A percentile compares a stretch with the other conserved stretches of the same genome.
Evolutionary conservation across 805 yeast species (phyloP).

Genomic region (Yarrowia sp.): DNA sequence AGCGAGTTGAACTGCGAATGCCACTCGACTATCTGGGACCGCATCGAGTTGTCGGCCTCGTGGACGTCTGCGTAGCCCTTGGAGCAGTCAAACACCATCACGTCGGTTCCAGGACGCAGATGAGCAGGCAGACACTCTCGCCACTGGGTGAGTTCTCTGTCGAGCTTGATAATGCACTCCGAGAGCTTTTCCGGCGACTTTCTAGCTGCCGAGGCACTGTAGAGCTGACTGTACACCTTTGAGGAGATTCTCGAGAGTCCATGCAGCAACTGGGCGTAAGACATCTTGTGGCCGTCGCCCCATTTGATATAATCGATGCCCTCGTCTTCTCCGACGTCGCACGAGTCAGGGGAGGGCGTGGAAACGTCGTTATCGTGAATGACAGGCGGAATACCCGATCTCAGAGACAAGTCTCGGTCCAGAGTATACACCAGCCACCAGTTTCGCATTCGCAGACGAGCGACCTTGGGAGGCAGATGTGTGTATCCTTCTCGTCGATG

Average conservation of each 20-base stretch:
- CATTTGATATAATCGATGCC: constrained; percentile 29
- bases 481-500: constrained; percentile 57
- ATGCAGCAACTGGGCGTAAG: constrained; percentile 29
- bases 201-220: constrained; percentile 41
- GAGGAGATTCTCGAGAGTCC: constrained; percentile 37
- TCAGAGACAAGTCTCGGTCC: constrained; percentile 56
- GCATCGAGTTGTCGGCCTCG: constrained; percentile 8
- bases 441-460: constrained; percentile 51
- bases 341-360: constrained; percentile 37
- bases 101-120: constrained; percentile 41
- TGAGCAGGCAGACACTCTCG: constrained; percentile 41
- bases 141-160: constrained; percentile 43
- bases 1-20: constrained; percentile 37
- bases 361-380: constrained; percentile 45
- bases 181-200: constrained; percentile 40
- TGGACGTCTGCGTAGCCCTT: constrained; percentile 12
- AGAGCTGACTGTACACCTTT: constrained; percentile 40
- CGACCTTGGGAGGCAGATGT: constrained; percentile 52
- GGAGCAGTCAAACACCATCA: constrained; percentile 27
- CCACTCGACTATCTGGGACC: constrained; percentile 33
- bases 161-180: constrained; percentile 41
- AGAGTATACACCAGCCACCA: constrained; percentile 60
- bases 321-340: constrained; percentile 18
- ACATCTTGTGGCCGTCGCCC: constrained; percentile 21
- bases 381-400: constrained; percentile 59